Evolutionary conservation across 257 asterid genomes (phyloP).

Genomic region (Misopates orontium): DNA sequence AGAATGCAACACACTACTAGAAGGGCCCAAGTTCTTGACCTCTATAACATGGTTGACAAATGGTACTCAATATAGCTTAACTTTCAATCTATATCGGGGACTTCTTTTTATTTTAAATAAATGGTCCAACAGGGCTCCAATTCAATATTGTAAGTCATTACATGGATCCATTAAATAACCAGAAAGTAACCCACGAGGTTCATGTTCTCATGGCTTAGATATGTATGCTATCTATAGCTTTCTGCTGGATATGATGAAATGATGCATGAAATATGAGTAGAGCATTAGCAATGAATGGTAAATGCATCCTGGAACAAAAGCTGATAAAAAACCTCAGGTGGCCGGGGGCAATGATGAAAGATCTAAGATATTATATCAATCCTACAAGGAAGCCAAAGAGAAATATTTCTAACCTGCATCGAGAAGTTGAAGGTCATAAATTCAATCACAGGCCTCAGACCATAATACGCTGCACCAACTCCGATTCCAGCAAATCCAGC

Average conservation of each 20-base stretch:
- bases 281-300: conserved; percentile 1
- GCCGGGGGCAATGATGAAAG: conserved; percentile 1
- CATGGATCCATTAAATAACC: conserved; percentile 3
- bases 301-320: not conserved
- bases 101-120: not conserved
- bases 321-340: conserved; percentile 12
- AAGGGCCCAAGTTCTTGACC: conserved; percentile 3
- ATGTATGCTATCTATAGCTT: not conserved
- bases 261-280: not conserved
- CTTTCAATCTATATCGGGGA: not conserved
- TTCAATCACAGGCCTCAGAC: conserved; percentile 82
- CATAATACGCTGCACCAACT: conserved; percentile 97
- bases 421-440: conserved; percentile 97
- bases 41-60: conserved; percentile 17
- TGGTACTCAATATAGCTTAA: conserved; percentile 7
- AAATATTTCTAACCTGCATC: conserved; percentile 70
- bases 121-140: not conserved
- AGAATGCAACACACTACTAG: not conserved
- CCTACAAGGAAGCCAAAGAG: too few species aligned
- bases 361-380: too few species aligned
- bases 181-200: not conserved
- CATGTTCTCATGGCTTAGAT: conserved; percentile 1
- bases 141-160: not conserved
- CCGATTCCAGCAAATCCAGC: conserved; percentile 97
- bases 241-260: not conserved